These are phyloP conservation scores for Pseudonitzschia multiseries DNA, from an alignment of 108 stramenopile species.

Conservation along the genomic window DNA sequence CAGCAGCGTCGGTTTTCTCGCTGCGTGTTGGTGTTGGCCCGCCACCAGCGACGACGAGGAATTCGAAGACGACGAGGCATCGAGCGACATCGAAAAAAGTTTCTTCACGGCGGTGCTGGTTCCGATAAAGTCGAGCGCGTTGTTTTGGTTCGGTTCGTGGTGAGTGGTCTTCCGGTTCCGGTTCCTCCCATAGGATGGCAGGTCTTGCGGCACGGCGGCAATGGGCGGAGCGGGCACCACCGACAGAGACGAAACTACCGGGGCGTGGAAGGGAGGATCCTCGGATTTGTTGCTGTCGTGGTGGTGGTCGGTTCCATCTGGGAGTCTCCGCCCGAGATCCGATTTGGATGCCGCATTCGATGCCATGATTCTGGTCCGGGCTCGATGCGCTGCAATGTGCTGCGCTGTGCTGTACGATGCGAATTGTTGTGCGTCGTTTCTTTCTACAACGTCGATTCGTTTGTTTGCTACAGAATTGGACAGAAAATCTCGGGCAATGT, in stretches of 20 bases:
- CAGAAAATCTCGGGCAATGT: too few species aligned
- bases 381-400: too few species aligned
- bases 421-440: too few species aligned
- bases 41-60: conserved; percentile 19
- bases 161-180: too few species aligned
- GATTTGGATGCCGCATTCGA: too few species aligned
- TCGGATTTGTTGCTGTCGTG: too few species aligned
- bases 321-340: too few species aligned
- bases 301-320: too few species aligned
- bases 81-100: conserved; percentile 68
- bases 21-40: conserved; percentile 18
- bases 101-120: conserved; percentile 64
- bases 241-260: not conserved
- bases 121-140: conserved; percentile 69
- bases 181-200: not conserved
- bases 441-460: too few species aligned
- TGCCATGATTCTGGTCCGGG: too few species aligned
- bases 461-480: too few species aligned
- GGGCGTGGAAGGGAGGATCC: not conserved
- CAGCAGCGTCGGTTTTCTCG: conserved; percentile 43
- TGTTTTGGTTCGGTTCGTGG: not conserved
- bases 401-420: too few species aligned
- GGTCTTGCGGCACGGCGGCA: not conserved
- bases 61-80: conserved; percentile 13
- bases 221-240: not conserved